These are phyloP conservation scores for Xylariaceae sp. DNA, from an alignment of 2,329 filamentous ascomycete species.

Conservation along the genomic window DNA sequence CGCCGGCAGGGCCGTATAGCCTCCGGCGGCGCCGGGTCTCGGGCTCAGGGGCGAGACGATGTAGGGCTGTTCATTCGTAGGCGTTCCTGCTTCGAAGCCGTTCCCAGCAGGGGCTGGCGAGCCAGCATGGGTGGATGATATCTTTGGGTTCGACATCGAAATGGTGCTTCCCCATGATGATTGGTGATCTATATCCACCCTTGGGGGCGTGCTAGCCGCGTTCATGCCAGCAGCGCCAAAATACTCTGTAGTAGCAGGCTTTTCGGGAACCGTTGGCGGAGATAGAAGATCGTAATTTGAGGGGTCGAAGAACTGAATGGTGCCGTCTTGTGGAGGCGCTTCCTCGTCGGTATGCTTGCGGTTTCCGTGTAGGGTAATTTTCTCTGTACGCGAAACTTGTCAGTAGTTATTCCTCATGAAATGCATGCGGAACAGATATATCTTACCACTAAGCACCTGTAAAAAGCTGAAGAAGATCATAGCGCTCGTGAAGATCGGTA, in stretches of 20 bases:
- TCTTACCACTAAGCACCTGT: slow-evolving; percentile 25
- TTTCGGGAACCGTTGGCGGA: slow-evolving; percentile 5
- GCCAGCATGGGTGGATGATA: background rate
- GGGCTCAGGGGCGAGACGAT: background rate
- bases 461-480: slow-evolving; percentile 28
- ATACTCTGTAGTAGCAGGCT: slow-evolving; percentile 4
- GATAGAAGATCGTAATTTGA: slow-evolving; percentile 12
- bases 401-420: background rate
- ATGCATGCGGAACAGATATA: background rate
- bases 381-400: slow-evolving; percentile 10
- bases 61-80: background rate
- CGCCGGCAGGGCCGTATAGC: too few species aligned
- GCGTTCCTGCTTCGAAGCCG: background rate
- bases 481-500: slow-evolving; percentile 29
- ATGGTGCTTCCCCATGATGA: slow-evolving; percentile 6
- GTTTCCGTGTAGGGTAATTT: slow-evolving; percentile 11
- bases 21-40: background rate
- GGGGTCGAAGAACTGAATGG: slow-evolving; percentile 13
- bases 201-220: slow-evolving; percentile 1
- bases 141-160: background rate
- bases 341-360: slow-evolving; percentile 14
- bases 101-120: background rate
- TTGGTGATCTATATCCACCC: slow-evolving; percentile 5
- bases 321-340: slow-evolving; percentile 4
- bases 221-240: slow-evolving; percentile 1